Conservation (phyloP, 1,139 yeast genomes). For the Debaryomyces singareniensis region DNA sequence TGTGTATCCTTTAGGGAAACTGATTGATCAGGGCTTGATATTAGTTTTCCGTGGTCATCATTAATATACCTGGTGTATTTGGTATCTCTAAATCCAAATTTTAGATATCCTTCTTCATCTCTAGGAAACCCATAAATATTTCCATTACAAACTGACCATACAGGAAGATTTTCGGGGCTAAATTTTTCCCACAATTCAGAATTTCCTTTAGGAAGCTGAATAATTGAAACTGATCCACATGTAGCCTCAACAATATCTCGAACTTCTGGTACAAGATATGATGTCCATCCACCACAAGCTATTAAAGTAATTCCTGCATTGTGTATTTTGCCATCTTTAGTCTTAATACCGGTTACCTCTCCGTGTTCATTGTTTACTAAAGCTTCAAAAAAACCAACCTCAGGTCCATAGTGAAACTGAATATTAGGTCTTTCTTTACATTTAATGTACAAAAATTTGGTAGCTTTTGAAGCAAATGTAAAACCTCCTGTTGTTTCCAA, state of each 20-base stretch:
- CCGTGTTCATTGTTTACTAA: not conserved
- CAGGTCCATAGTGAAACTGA: not conserved
- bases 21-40: too few relatives aligned
- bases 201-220: constrained; percentile 22
- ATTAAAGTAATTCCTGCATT: constrained; percentile 24
- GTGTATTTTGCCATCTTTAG: constrained; percentile 2
- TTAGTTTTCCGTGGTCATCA: too few relatives aligned
- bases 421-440: not conserved
- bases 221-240: constrained; percentile 23
- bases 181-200: constrained; percentile 20
- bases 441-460: constrained; percentile 20
- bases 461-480: constrained; percentile 28
- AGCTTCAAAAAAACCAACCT: not conserved
- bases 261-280: constrained; percentile 22
- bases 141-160: constrained; percentile 14
- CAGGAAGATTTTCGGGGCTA: constrained; percentile 17
- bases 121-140: constrained; percentile 5
- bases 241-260: constrained; percentile 27
- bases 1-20: too few relatives aligned
- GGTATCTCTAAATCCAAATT: not conserved
- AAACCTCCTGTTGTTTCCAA: constrained; percentile 32
- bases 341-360: not conserved
- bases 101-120: constrained; percentile 2
- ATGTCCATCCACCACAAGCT: constrained; percentile 36
- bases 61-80: too few relatives aligned